Conservation (phyloP, 2,329 filamentous ascomycete genomes). For the Zelopaecilomyces penicillatus region DNA sequence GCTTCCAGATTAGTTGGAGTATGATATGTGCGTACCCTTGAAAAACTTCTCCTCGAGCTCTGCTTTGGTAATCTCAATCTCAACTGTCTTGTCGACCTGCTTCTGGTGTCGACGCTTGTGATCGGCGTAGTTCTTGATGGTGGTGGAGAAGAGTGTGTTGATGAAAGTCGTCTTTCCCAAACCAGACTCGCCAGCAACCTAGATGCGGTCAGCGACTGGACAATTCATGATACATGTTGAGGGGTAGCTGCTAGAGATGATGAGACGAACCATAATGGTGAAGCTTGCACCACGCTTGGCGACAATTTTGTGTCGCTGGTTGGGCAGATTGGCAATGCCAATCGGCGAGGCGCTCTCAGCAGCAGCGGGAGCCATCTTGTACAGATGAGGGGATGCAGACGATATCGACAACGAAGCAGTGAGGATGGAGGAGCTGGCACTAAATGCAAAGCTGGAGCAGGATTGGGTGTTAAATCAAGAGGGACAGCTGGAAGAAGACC, state of each 20-base stretch:
- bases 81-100: conserved; percentile 98
- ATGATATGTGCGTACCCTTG: conserved; percentile 61
- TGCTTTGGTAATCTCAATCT: conserved; percentile 99
- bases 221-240: background rate
- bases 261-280: conserved; percentile 82
- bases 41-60: conserved; percentile 99
- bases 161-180: conserved; percentile 99
- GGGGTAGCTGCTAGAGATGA: background rate
- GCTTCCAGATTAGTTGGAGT: background rate
- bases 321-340: conserved; percentile 67
- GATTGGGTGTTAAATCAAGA: conserved; percentile 30
- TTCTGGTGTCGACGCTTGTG: conserved; percentile 99
- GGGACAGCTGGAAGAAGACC: conserved; percentile 50
- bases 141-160: conserved; percentile 99
- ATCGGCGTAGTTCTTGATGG: conserved; percentile 99
- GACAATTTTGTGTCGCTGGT: conserved; percentile 69
- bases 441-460: conserved; percentile 36
- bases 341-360: conserved; percentile 58
- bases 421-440: conserved; percentile 42
- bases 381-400: conserved; percentile 9
- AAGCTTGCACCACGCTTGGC: conserved; percentile 88
- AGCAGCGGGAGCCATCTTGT: conserved; percentile 49
- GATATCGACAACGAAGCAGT: conserved; percentile 41
- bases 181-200: conserved; percentile 98
- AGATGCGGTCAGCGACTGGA: conserved; percentile 11